These are phyloP conservation scores for Fusarium solani-melongenae DNA, from an alignment of 2,329 filamentous ascomycete species.

Conservation along the genomic window DNA sequence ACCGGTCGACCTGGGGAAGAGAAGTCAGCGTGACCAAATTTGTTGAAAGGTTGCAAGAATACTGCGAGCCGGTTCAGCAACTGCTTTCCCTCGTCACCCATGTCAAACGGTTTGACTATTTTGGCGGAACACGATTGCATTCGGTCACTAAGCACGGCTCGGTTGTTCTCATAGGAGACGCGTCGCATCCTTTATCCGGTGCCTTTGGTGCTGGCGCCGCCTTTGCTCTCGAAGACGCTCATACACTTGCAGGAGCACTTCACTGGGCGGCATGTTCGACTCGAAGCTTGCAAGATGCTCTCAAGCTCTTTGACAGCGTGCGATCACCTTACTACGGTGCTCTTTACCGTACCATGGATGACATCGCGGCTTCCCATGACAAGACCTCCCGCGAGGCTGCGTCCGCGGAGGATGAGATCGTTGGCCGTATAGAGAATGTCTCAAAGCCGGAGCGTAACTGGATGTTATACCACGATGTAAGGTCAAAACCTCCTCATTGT, in stretches of 20 bases:
- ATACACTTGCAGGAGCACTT: not conserved
- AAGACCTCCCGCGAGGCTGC: not conserved
- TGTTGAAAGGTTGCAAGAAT: too few species aligned
- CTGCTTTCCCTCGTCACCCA: not conserved
- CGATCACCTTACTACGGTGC: not conserved
- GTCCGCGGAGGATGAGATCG: not conserved
- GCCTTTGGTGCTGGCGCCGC: slow-evolving; percentile 52
- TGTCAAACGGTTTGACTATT: not conserved
- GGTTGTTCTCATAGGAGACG: slow-evolving; percentile 62
- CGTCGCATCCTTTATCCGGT: slow-evolving; percentile 64
- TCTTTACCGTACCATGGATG: not conserved
- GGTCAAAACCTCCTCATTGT: not conserved
- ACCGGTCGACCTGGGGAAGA: too few species aligned
- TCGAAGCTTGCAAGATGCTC: not conserved
- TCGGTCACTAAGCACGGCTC: not conserved
- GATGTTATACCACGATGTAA: not conserved
- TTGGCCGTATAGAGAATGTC: not conserved
- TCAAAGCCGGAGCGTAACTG: not conserved
- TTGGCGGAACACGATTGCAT: not conserved
- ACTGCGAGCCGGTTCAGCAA: too few species aligned
- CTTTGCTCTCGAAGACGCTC: slow-evolving; percentile 48
- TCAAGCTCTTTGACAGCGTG: not conserved
- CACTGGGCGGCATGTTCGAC: not conserved
- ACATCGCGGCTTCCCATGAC: not conserved
- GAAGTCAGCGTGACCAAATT: too few species aligned